Evolutionary conservation across 2,329 filamentous ascomycete species (phyloP).

Genomic region (Pseudovirgaria hyperparasitica): DNA sequence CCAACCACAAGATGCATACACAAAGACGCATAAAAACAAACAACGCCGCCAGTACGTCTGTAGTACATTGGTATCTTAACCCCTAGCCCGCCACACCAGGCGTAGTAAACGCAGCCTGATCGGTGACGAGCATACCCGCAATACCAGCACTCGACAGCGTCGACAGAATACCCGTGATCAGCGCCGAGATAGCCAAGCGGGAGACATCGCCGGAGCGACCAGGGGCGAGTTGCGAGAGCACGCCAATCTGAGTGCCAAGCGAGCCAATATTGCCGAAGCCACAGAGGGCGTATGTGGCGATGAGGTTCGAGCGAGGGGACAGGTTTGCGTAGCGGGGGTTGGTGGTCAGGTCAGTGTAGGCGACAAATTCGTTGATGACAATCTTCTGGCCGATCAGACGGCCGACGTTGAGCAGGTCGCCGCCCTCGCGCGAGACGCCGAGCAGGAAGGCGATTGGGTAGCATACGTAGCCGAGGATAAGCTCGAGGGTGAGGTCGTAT

Average conservation of each 20-base stretch:
- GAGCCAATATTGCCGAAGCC: constrained; percentile 69
- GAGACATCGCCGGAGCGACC: constrained; percentile 62
- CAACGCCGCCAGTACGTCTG: too few species aligned
- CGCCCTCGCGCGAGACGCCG: constrained; percentile 52
- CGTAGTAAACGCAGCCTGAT: constrained; percentile 23
- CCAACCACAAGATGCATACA: constrained; percentile 1
- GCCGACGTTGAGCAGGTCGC: constrained; percentile 55
- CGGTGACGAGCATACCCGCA: constrained; percentile 60
- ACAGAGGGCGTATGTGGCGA: constrained; percentile 77
- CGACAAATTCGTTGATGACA: constrained; percentile 74
- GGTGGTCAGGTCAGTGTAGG: constrained; percentile 47
- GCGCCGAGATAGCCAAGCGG: constrained; percentile 60
- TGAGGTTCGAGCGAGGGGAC: constrained; percentile 59
- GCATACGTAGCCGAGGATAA: constrained; percentile 62
- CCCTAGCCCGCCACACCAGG: too few species aligned
- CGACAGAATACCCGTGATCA: constrained; percentile 64
- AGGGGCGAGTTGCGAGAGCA: constrained; percentile 70
- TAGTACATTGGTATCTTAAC: too few species aligned
- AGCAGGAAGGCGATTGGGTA: constrained; percentile 70
- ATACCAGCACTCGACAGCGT: constrained; percentile 69
- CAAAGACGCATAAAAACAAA: neutral
- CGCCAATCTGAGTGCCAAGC: constrained; percentile 80
- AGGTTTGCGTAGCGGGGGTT: constrained; percentile 43
- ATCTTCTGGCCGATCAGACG: constrained; percentile 77
- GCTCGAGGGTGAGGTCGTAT: constrained; percentile 58